Evolutionary conservation across 164 flowering plant species (phyloP).

Genomic region (Nymphaea thermarum): DNA sequence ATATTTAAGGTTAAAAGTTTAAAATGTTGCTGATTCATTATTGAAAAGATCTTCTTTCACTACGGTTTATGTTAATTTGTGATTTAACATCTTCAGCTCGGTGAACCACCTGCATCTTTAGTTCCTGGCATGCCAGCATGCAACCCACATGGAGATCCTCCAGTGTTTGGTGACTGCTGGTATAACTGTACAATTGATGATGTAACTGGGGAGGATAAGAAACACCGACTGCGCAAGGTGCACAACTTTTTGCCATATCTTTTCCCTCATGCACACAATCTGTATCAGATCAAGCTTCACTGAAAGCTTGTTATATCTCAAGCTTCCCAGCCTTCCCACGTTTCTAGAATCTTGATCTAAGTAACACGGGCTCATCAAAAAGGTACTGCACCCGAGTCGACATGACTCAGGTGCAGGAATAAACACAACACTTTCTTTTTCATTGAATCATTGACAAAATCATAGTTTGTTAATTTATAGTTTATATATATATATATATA

Average conservation of each 20-base stretch:
- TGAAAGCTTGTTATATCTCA: not conserved
- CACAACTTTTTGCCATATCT: not conserved
- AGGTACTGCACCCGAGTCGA: no score
- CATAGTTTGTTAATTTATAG: no score
- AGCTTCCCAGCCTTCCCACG: not conserved
- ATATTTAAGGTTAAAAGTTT: slow-evolving; percentile 7
- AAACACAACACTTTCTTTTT: no score
- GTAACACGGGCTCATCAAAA: no score
- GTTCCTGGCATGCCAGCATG: slow-evolving; percentile 53
- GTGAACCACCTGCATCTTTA: slow-evolving; percentile 69
- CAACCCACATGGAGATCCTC: slow-evolving; percentile 88
- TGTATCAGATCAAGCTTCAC: not conserved
- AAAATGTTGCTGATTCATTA: not conserved
- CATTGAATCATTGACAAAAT: no score
- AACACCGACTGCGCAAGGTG: slow-evolving; percentile 86
- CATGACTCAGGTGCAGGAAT: no score
- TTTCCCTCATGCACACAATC: not conserved
- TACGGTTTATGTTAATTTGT: not conserved
- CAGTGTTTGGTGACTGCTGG: slow-evolving; percentile 92
- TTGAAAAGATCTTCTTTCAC: not conserved
- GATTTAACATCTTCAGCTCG: slow-evolving; percentile 46
- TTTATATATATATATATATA: no score
- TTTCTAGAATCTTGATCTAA: not conserved
- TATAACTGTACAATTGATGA: slow-evolving; percentile 94
- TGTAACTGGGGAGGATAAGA: slow-evolving; percentile 84